Percentiles rank a stretch among this genome's conserved stretches.
Conservation (phyloP, 192 early-diverging fungal genomes). For the Umbelopsis vinacea region DNA sequence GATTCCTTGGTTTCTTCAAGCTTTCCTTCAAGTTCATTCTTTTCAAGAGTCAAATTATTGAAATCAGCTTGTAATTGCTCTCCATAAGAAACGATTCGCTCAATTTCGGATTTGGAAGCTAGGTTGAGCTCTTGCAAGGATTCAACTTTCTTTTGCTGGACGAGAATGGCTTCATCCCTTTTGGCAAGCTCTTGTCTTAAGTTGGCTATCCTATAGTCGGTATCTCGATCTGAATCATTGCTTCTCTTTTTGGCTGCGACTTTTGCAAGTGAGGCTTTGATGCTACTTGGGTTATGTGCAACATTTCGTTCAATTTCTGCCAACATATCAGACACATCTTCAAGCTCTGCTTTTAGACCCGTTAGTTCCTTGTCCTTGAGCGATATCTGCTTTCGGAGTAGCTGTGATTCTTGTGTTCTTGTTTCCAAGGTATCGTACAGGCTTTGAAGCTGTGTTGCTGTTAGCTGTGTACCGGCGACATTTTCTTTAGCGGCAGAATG, state of each 20-base stretch:
- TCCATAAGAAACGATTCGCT: constrained; percentile 4
- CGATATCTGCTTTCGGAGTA: constrained; percentile 9
- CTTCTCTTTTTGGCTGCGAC: constrained; percentile 4
- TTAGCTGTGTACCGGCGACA: neutral
- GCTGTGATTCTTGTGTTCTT: constrained; percentile 9
- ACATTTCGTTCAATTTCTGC: constrained; percentile 7
- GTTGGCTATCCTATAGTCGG: neutral
- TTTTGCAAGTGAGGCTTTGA: constrained; percentile 7
- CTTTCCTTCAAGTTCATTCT: constrained; percentile 17
- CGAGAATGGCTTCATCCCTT: neutral
- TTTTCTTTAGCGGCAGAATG: neutral
- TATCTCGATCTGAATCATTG: neutral
- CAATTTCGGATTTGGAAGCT: constrained; percentile 11
- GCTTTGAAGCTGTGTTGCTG: constrained; percentile 1
- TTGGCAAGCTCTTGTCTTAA: constrained; percentile 12
- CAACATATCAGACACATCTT: constrained; percentile 6
- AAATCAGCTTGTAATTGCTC: neutral
- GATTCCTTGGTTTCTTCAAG: constrained; percentile 7
- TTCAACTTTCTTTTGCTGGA: constrained; percentile 9
- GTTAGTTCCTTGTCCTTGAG: constrained; percentile 9
- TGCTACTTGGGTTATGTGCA: neutral
- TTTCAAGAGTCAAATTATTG: constrained; percentile 2
- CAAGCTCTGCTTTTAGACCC: neutral
- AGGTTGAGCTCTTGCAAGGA: constrained; percentile 6
- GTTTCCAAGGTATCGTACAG: constrained; percentile 8